phyloP scores from a whole-genome alignment of 1,284 basidiomycete species.

The Rhodofomes roseus region DNA sequence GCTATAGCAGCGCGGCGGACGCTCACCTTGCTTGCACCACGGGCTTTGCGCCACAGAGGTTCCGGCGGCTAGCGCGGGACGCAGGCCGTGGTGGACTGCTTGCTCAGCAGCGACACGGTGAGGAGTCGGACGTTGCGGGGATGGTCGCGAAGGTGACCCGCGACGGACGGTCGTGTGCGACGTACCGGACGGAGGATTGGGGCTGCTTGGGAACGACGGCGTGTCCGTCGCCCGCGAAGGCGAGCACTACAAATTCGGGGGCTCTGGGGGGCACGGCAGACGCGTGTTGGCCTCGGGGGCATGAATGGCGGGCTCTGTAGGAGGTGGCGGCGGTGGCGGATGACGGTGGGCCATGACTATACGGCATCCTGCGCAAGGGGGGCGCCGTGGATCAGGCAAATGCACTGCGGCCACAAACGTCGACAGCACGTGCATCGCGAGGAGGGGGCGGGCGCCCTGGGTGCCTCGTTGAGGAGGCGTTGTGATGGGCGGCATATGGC shows the following conservation, averaged over 20 bases:
- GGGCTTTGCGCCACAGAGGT: neutral
- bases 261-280: neutral
- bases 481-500: neutral
- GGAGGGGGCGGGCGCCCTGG: neutral
- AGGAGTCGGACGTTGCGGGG: no score
- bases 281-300: neutral
- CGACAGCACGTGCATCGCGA: neutral
- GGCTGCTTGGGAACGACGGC: no score
- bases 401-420: neutral
- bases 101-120: no score
- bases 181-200: no score
- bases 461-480: neutral
- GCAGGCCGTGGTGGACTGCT: no score
- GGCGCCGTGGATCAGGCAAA: neutral
- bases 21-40: neutral
- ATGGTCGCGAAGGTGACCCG: no score
- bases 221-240: no score
- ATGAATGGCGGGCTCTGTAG: neutral
- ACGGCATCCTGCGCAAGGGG: neutral
- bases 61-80: neutral
- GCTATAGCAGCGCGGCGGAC: neutral
- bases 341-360: neutral
- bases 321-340: neutral
- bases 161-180: neutral
- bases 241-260: slow-evolving; percentile 1